Evolutionary conservation across 305 asterid genomes (phyloP).

Genomic region (Striga hermonthica): DNA sequence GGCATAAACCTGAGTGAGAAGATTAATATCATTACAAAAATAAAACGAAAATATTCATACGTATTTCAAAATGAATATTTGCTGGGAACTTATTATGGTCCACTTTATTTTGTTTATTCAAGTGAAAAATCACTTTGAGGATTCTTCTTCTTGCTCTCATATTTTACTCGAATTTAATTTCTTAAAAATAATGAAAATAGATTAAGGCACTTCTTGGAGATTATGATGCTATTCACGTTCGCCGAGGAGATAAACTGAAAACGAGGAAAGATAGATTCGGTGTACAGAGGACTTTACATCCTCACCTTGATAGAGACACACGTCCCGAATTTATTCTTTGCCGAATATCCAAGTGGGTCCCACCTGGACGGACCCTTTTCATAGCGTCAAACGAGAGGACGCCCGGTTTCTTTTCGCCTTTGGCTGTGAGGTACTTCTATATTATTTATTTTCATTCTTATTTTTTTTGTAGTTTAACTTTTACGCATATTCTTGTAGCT

Average conservation of each 20-base stretch:
- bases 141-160: conserved; percentile 13
- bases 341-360: conserved; percentile 85
- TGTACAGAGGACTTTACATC: conserved; percentile 68
- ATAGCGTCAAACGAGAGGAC: conserved; percentile 88
- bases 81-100: neutral
- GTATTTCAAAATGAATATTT: neutral
- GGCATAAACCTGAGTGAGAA: neutral
- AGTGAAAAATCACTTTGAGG: neutral
- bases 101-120: neutral
- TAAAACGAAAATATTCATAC: neutral
- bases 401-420: conserved; percentile 77
- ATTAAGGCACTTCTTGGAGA: conserved; percentile 76
- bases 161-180: conserved; percentile 4
- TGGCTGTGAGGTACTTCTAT: conserved; percentile 49
- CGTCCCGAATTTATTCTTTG: conserved; percentile 81
- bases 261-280: conserved; percentile 88
- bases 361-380: conserved; percentile 71
- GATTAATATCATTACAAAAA: neutral
- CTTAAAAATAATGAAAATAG: conserved; percentile 35
- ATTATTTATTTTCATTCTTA: conserved; percentile 9
- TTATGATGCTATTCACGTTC: conserved; percentile 91
- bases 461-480: no score
- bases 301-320: conserved; percentile 91
- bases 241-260: conserved; percentile 86
- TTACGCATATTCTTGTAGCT: no score